Percentiles rank a stretch among this genome's conserved stretches.
Conservation (phyloP, 371 early-diverging fungal species). For the Amoeboaphelidium protococcarum region DNA sequence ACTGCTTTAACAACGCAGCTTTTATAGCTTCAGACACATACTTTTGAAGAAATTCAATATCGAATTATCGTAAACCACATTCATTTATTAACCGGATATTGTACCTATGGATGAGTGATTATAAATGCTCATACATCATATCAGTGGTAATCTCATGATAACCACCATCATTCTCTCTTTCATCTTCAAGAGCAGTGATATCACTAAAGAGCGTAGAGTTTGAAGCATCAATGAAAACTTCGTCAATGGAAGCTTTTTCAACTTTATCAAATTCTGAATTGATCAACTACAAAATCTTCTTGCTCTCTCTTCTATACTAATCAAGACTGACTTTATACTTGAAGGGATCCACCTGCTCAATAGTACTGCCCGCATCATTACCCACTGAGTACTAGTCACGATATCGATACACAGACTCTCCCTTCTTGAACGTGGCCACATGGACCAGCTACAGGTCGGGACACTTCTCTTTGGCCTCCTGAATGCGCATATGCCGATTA, state of each 20-base stretch:
- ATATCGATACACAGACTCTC: no score
- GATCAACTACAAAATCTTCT: slow-evolving; percentile 38
- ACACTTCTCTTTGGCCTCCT: slow-evolving; percentile 1
- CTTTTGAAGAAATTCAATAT: slow-evolving; percentile 35
- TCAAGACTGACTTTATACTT: slow-evolving; percentile 73
- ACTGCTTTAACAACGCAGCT: no score
- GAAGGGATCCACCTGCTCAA: slow-evolving; percentile 26
- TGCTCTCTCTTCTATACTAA: slow-evolving; percentile 12
- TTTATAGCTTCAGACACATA: no score
- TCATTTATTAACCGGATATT: slow-evolving; percentile 19
- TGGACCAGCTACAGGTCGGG: slow-evolving; percentile 46
- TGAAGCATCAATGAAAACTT: slow-evolving; percentile 3
- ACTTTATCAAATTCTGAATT: slow-evolving; percentile 11
- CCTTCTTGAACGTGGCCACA: slow-evolving; percentile 9
- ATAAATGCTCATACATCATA: not conserved
- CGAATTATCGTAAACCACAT: slow-evolving; percentile 44
- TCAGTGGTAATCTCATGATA: not conserved
- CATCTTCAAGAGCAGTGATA: no score
- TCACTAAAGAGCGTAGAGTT: no score
- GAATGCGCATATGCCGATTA: slow-evolving; percentile 7
- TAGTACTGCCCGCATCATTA: slow-evolving; percentile 32
- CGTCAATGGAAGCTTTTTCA: slow-evolving; percentile 17
- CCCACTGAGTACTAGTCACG: no score
- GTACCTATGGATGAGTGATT: not conserved
- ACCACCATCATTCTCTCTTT: not conserved